Conservation (phyloP, 345 rosid genomes). For the Eucalyptus brandiana region DNA sequence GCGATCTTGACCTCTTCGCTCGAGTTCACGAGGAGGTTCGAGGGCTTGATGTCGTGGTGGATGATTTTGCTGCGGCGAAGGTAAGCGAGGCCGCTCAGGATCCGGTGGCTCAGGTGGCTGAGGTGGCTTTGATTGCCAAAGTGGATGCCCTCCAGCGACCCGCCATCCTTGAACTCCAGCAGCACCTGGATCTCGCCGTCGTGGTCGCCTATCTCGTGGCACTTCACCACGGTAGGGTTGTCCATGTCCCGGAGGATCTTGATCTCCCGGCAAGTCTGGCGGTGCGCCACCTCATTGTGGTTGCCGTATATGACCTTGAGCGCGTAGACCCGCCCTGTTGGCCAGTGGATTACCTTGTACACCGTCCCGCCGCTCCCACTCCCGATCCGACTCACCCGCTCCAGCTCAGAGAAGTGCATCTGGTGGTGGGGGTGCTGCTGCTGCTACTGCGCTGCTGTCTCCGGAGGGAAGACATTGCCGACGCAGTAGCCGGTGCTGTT, state of each 20-base stretch:
- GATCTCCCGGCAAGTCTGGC: conserved; percentile 85
- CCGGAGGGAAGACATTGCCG: background rate
- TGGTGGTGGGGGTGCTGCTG: background rate
- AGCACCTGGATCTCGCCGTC: conserved; percentile 86
- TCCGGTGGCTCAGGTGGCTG: conserved; percentile 51
- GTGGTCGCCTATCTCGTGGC: conserved; percentile 75
- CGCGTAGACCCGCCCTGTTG: conserved; percentile 36
- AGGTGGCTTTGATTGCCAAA: conserved; percentile 31
- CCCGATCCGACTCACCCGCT: conserved; percentile 51
- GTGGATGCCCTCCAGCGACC: conserved; percentile 64
- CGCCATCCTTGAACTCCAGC: conserved; percentile 78
- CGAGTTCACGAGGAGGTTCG: conserved; percentile 59
- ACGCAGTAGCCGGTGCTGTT: background rate
- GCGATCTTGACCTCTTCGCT: conserved; percentile 61
- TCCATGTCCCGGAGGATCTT: conserved; percentile 71
- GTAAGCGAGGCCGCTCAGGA: conserved; percentile 68
- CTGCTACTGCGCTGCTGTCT: background rate
- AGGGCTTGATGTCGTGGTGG: conserved; percentile 87
- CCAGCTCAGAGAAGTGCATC: conserved; percentile 35
- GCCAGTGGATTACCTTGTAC: conserved; percentile 71
- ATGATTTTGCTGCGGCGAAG: conserved; percentile 66
- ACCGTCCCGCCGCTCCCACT: conserved; percentile 90
- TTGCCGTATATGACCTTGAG: conserved; percentile 81
- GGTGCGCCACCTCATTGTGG: conserved; percentile 65
- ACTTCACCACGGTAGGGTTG: conserved; percentile 70